Conservation (phyloP, 169 alveolate species). For the Cyclospora cayetanensis region DNA sequence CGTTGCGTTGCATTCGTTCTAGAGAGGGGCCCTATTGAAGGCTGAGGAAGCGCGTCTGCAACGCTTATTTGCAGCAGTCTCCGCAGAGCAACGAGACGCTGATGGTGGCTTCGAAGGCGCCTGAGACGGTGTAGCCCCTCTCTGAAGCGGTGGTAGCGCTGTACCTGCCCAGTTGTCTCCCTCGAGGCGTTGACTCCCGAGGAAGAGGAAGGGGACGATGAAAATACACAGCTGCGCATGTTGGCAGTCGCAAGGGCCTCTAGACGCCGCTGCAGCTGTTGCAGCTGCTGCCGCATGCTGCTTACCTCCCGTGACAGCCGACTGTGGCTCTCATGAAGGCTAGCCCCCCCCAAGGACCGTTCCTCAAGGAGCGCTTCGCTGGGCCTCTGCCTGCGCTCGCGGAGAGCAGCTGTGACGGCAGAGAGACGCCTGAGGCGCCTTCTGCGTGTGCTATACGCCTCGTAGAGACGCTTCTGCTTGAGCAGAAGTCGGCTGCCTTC, state of each 20-base stretch:
- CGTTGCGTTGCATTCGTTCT: neutral
- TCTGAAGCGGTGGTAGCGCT: slow-evolving; percentile 59
- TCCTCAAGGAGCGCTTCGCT: neutral
- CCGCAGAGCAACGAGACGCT: slow-evolving; percentile 48
- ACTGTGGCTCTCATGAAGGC: slow-evolving; percentile 26
- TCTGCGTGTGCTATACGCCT: slow-evolving; percentile 44
- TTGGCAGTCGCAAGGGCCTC: slow-evolving; percentile 39
- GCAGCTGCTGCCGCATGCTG: slow-evolving; percentile 58
- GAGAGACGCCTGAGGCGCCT: slow-evolving; percentile 49
- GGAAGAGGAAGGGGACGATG: no score
- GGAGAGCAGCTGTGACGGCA: neutral
- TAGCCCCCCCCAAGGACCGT: neutral
- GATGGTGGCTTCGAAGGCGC: slow-evolving; percentile 38
- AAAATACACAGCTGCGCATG: neutral
- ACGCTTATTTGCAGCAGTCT: slow-evolving; percentile 35
- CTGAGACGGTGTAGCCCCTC: slow-evolving; percentile 13
- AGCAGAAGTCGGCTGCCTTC: slow-evolving; percentile 28
- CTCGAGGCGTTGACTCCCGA: neutral
- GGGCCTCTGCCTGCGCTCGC: neutral
- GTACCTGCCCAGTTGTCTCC: slow-evolving; percentile 12
- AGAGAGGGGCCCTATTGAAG: neutral
- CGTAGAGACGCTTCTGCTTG: slow-evolving; percentile 53
- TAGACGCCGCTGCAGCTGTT: slow-evolving; percentile 60
- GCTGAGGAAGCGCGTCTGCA: neutral
- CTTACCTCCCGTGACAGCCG: slow-evolving; percentile 46